These are phyloP conservation scores for Podospora didyma DNA, from an alignment of 495 filamentous ascomycete genomes.

Conservation along the genomic window DNA sequence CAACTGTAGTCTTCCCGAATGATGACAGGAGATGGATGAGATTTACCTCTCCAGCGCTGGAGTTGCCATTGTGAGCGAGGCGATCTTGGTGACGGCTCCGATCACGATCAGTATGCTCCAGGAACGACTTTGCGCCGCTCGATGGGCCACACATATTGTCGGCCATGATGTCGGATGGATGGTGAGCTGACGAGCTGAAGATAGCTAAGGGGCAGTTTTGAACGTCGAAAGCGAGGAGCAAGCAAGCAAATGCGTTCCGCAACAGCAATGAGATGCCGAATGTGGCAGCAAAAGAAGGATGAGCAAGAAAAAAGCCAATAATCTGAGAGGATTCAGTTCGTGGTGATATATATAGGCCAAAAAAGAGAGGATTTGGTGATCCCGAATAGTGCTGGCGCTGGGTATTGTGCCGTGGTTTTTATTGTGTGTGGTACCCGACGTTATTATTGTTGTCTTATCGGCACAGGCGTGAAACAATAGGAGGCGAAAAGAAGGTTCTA, in stretches of 20 bases:
- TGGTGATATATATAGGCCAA: no score
- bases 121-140: constrained; percentile 79
- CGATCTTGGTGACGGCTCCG: constrained; percentile 84
- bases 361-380: no score
- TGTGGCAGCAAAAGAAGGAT: no score
- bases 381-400: background rate
- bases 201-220: background rate
- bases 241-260: no score
- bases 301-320: no score
- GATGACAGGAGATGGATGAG: background rate
- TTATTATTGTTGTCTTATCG: background rate
- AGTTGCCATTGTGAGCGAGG: constrained; percentile 17
- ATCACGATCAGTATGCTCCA: constrained; percentile 75
- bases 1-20: background rate
- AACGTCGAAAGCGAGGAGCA: background rate
- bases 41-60: constrained; percentile 16
- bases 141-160: constrained; percentile 86
- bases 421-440: background rate
- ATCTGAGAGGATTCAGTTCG: no score
- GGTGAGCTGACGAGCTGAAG: background rate
- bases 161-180: constrained; percentile 54
- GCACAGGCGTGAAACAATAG: background rate
- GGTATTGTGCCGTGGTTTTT: background rate
- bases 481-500: background rate
- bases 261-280: no score